Evolutionary conservation across 257 asterid genomes (phyloP), one percentile per base, ranked within the genome.

Genomic region (Ilex asprella): DNA sequence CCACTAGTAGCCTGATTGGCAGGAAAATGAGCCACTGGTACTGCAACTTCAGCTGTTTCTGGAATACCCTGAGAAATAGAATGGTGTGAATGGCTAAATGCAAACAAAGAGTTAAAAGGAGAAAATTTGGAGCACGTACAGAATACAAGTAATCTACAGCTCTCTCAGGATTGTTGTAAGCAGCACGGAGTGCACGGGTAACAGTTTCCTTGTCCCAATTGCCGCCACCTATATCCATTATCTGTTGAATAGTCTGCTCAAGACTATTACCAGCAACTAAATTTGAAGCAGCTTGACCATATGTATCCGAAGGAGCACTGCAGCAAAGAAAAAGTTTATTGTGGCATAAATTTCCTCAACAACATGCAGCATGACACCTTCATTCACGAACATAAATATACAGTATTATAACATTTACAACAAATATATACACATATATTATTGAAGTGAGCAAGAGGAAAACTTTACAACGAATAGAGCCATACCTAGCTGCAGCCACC

Each of bases 211-310:
- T 85, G 78, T 87, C 88, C 97, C 97, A 90, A 54, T 75, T 80
- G 43, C 94, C 97, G 56, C 95, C 97, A 12, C 97, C 95, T 94
- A 89, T 79, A 76, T 89, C 94, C 11, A 53, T n/a, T 7, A 53
- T 53, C 15, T 53, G 57, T 21, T 53, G 57, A n/a, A 53, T 21
- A 3, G 57, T 53, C 3, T 8, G n/a, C 57, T 53, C 57, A 7
- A 53, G 15, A 21, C 2, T 53, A 21, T 27, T 53, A 2, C 57
- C 57, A 53, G 57, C 57, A 3, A 53, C 57, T 14, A 53, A 7
- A 53, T 53, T 53, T 15, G 57, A 53, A 7, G 57, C 57, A 53
- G 57, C 57, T 21, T 53, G 57, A 16, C 57, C 57, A 16, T 53
- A 53, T 7, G 15, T 14, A 14, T 53, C 57, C 3, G 57, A 6